A percentile compares a stretch with the other conserved stretches of the same genome.
Conservation (phyloP, 176 grass and related monocot genomes). For the Eragrostis curvula region DNA sequence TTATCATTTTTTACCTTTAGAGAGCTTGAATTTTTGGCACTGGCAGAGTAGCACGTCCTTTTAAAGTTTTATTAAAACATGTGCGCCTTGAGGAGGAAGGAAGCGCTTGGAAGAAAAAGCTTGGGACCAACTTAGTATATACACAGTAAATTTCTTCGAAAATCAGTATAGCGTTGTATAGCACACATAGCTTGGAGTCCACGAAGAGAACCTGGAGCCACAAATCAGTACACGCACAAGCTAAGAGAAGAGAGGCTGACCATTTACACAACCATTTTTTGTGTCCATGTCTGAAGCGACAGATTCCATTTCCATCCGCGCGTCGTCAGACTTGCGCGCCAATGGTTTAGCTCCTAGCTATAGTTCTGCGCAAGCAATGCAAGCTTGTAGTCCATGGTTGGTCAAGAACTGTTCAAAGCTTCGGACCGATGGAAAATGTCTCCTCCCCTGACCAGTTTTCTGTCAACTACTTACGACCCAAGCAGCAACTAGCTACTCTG, state of each 20-base stretch:
- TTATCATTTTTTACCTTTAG: background rate
- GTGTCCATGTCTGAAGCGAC: background rate
- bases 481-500: background rate
- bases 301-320: slow-evolving; percentile 10
- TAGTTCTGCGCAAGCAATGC: background rate
- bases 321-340: background rate
- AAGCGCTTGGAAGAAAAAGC: background rate
- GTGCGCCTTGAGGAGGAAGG: slow-evolving; percentile 21
- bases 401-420: slow-evolving; percentile 43
- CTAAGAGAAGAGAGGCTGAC: background rate
- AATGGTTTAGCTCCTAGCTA: background rate
- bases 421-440: slow-evolving; percentile 21
- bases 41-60: background rate
- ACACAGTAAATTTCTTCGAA: slow-evolving; percentile 5
- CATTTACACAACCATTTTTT: background rate
- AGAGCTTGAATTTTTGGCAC: background rate
- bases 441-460: slow-evolving; percentile 15
- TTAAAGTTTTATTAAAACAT: background rate
- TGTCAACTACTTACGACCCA: slow-evolving; percentile 32
- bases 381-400: background rate
- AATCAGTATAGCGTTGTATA: background rate
- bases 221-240: slow-evolving; percentile 35
- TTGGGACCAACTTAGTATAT: background rate
- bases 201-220: slow-evolving; percentile 18
- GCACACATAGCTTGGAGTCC: background rate